Base-by-base conservation (phyloP, 2,329 filamentous ascomycete genomes). In the Paracoccidioides brasiliensis region DNA sequence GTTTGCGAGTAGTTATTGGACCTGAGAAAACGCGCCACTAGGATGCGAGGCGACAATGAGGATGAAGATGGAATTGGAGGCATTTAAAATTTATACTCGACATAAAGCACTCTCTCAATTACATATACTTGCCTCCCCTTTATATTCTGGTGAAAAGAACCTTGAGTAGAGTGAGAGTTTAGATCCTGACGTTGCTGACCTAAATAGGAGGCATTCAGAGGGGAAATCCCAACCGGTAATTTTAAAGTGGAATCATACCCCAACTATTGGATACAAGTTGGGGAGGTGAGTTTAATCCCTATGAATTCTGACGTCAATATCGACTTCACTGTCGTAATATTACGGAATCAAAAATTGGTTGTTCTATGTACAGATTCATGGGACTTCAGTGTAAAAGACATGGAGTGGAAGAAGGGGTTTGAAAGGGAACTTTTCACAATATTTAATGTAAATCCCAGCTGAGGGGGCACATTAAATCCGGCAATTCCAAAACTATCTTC, bases 1-100 rank as follows among this genome's bases (percentile, higher is more conserved):
- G 81, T 81, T 72, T 83, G 63, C 2, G 63, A 60, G 58, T 74
- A 75, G 55, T 71, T 66, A 58, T 75, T 71, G 4, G 67, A 65
- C 52, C 71, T 69, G 38, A 75, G 62, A 48, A 72, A 76, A 5
- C 72, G 70, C 40, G 73, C 73, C 41, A 75, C 70, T 14, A 75
- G 61, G 5, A 69, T 64, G 53, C 65, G 65, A 48, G 64, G 64
- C n/a, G 55, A 58, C 28, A 48, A 22, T 15, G 51, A 33, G 8
- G 40, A 3, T 22, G 30, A n/a, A 12, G 32, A 22, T 49, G n/a
- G 46, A 49, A 8, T 22, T 15, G 45, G 37, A 22, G 53, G 41
- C 38, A 46, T 49, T 22, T 30, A 7, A 43, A n/a, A 33, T 42
- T 4, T 38, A 4, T 43, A 6, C 15, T n/a, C 44, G 9, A 38